Evolutionary conservation across 2,329 filamentous ascomycete species (phyloP).

Genomic region (Nigrospora osmanthi): DNA sequence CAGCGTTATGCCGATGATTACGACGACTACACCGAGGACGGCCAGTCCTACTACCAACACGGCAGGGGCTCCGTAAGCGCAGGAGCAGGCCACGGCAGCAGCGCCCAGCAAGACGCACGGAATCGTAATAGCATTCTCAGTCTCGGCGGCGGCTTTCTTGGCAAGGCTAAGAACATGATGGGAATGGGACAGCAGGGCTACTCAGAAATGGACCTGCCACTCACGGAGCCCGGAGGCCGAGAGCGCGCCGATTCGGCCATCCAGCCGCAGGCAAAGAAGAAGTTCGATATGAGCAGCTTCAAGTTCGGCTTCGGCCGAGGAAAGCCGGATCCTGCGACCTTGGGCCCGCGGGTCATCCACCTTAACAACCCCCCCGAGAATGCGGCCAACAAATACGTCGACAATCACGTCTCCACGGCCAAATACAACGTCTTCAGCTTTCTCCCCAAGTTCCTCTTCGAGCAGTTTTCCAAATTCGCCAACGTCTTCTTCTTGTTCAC

Average conservation of each 20-base stretch:
- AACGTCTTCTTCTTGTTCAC: constrained; percentile 99
- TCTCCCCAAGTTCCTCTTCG: constrained; percentile 91
- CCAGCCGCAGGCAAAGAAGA: constrained; percentile 40
- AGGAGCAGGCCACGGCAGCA: constrained; percentile 32
- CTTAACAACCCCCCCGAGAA: constrained; percentile 96
- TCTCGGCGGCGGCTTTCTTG: constrained; percentile 79
- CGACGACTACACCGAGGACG: constrained; percentile 74
- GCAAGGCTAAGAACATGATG: constrained; percentile 80
- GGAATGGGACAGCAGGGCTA: constrained; percentile 76
- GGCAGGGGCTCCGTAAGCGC: constrained; percentile 41
- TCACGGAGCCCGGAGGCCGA: constrained; percentile 61
- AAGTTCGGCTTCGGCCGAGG: constrained; percentile 84
- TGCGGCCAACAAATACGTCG: constrained; percentile 77
- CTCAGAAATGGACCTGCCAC: constrained; percentile 94
- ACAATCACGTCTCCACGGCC: constrained; percentile 95
- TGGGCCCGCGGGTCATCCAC: constrained; percentile 87
- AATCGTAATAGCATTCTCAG: constrained; percentile 85
- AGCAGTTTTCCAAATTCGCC: constrained; percentile 98
- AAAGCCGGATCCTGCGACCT: constrained; percentile 80
- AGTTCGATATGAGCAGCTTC: constrained; percentile 67
- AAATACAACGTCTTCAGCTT: constrained; percentile 96
- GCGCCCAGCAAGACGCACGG: constrained; percentile 47
- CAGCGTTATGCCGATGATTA: constrained; percentile 83
- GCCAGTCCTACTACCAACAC: constrained; percentile 76
- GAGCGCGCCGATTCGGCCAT: constrained; percentile 23